Percentiles rank a stretch among this genome's conserved stretches.
Evolutionary conservation across 2,329 filamentous ascomycete species (phyloP).

Genomic region (Pseudonectria buxi): DNA sequence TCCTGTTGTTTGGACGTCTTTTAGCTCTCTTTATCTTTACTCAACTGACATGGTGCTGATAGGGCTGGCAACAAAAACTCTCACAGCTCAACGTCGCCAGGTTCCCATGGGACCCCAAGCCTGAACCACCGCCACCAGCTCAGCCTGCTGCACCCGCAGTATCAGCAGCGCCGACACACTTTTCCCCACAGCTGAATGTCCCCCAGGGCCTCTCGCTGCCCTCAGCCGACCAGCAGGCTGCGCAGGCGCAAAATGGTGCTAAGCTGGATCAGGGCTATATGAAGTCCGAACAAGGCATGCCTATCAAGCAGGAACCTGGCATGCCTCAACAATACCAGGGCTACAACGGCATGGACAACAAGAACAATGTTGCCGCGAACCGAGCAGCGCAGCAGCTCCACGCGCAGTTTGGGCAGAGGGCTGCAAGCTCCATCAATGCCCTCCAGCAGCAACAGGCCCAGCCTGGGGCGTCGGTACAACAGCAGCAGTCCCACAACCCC

Average conservation of each 20-base stretch:
- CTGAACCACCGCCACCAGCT: slow-evolving; percentile 45
- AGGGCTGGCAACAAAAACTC: slow-evolving; percentile 95
- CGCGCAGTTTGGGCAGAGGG: slow-evolving; percentile 54
- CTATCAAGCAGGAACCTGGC: slow-evolving; percentile 39
- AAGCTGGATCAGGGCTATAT: slow-evolving; percentile 38
- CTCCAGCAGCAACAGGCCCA: slow-evolving; percentile 37
- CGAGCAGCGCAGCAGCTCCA: slow-evolving; percentile 52
- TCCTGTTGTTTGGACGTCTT: slow-evolving; percentile 18
- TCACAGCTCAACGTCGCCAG: slow-evolving; percentile 75
- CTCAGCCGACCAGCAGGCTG: slow-evolving; percentile 22
- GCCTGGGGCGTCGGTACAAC: slow-evolving; percentile 23
- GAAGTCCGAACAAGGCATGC: slow-evolving; percentile 41
- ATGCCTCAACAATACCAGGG: slow-evolving; percentile 25
- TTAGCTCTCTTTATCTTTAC: slow-evolving; percentile 1
- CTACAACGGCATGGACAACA: slow-evolving; percentile 27
- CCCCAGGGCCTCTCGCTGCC: slow-evolving; percentile 23
- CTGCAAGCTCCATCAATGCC: slow-evolving; percentile 60
- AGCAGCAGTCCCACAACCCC: slow-evolving; percentile 13
- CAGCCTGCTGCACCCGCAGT: slow-evolving; percentile 26
- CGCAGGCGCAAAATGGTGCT: slow-evolving; percentile 28
- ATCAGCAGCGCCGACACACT: slow-evolving; percentile 20
- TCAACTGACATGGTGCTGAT: slow-evolving; percentile 18
- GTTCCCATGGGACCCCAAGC: slow-evolving; percentile 93
- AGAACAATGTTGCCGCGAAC: slow-evolving; percentile 40
- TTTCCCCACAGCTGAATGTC: slow-evolving; percentile 21